Evolutionary conservation across 1,284 basidiomycete species (phyloP).

Genomic region (Ustilago trichophora): DNA sequence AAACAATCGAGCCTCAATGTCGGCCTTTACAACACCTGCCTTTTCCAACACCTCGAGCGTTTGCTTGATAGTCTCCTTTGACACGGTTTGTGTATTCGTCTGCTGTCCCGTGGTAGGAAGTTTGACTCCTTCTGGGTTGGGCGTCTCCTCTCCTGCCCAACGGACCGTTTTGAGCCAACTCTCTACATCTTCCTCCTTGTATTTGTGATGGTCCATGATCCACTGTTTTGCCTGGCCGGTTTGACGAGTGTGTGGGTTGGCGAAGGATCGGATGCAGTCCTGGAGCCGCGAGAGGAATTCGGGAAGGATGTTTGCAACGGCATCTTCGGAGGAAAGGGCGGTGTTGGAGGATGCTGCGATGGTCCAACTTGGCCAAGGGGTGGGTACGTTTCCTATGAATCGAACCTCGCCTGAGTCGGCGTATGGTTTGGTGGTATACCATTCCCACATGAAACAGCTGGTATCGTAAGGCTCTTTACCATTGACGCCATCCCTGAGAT

Average conservation of each 20-base stretch:
- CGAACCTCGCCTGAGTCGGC: slow-evolving; percentile 79
- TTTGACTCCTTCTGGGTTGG: slow-evolving; percentile 20
- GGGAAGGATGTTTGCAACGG: neutral
- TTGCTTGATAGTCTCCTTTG: slow-evolving; percentile 24
- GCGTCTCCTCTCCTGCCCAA: slow-evolving; percentile 55
- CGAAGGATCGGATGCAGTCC: slow-evolving; percentile 44
- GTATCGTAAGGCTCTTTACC: slow-evolving; percentile 20
- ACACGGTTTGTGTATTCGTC: slow-evolving; percentile 46
- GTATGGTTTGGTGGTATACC: slow-evolving; percentile 94
- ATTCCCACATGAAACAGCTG: slow-evolving; percentile 73
- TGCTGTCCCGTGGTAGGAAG: slow-evolving; percentile 36
- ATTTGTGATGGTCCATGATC: slow-evolving; percentile 49
- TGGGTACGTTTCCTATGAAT: slow-evolving; percentile 85
- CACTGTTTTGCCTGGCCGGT: slow-evolving; percentile 18
- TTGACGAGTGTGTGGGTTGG: slow-evolving; percentile 38
- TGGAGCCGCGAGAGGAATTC: slow-evolving; percentile 51
- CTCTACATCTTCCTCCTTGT: slow-evolving; percentile 79
- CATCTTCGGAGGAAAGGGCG: slow-evolving; percentile 4
- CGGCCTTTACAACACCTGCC: slow-evolving; percentile 48
- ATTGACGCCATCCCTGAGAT: slow-evolving; percentile 90
- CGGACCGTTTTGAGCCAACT: slow-evolving; percentile 68
- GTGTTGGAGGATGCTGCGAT: slow-evolving; percentile 57
- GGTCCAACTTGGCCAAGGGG: slow-evolving; percentile 94
- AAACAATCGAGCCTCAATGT: slow-evolving; percentile 8
- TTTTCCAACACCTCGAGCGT: slow-evolving; percentile 53